Conservation (phyloP, 345 rosid genomes). For the Streptanthus diversifolius region DNA sequence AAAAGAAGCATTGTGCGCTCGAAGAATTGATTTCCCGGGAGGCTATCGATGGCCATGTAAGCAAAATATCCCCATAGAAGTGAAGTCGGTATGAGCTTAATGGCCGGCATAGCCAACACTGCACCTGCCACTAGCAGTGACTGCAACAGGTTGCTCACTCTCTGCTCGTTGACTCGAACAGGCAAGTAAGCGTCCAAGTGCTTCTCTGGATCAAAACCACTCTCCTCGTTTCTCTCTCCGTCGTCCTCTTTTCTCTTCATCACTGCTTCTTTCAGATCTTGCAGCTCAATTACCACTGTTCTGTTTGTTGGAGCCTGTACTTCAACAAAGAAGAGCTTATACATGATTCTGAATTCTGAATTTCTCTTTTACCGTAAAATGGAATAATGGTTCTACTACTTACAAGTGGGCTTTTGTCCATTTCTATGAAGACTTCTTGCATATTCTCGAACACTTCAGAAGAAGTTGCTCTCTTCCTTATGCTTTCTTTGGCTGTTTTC, state of each 20-base stretch:
- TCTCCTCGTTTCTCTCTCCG: constrained; percentile 19
- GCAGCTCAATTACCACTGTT: constrained; percentile 49
- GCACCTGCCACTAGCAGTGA: constrained; percentile 62
- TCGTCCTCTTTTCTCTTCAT: constrained; percentile 41
- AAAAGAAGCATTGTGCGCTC: constrained; percentile 71
- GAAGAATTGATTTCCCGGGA: constrained; percentile 86
- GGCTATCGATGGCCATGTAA: constrained; percentile 89
- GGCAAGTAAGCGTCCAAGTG: constrained; percentile 81
- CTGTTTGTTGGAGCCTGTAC: constrained; percentile 32
- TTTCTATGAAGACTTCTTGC: constrained; percentile 66
- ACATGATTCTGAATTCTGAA: neutral
- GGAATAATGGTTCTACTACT: constrained; percentile 20
- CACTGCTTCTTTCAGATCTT: constrained; percentile 69
- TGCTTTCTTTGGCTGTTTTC: constrained; percentile 69
- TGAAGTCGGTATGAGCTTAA: constrained; percentile 76
- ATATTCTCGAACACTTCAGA: constrained; percentile 63
- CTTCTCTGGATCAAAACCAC: constrained; percentile 67
- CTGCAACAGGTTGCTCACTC: constrained; percentile 77
- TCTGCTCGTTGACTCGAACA: constrained; percentile 76
- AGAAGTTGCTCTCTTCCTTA: constrained; percentile 48
- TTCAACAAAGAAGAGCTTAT: neutral
- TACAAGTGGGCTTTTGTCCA: constrained; percentile 54
- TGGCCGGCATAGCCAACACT: constrained; percentile 61
- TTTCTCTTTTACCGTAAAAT: neutral
- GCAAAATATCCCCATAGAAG: constrained; percentile 89